Evolutionary conservation across 306 rosid genomes (phyloP), one percentile per base, ranked within the genome.

Genomic region (barrel medic (Medicago truncatula)): DNA sequence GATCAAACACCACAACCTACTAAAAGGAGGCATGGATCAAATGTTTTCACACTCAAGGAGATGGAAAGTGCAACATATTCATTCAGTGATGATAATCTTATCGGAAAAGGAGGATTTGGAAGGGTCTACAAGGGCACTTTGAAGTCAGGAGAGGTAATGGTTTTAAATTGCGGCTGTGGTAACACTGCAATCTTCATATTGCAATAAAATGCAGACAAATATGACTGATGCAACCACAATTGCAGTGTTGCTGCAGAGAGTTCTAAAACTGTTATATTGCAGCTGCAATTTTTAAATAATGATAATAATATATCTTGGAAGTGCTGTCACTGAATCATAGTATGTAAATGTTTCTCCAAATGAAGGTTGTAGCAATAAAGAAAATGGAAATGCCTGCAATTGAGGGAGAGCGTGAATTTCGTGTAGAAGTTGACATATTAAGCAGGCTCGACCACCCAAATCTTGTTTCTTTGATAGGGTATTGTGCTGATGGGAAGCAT

Each of bases 71-170:
- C 98, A 50, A 89, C 98, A 9, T 79, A 83, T 71, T 88, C 91
- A 72, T 94, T 91, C 86, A 78, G 89, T 59, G 98, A 93, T 2
- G 85, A 78, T n/a, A 91, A 94, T 82, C 81, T 94, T 4, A 84
- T 94, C 28, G 98, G 97, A 0, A 94, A 91, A 84, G 98, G 98
- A 66, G 98, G 98, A 12, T 94, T 94, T 63, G 98, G 97, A 21
- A 87, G 82, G 12, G 98, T 94, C 17, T 91, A 94, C 77, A 62
- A 74, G 7, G 98, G 96, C 21, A 86, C 82, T 84, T 74, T 94
- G 79, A 77, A 70, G 65, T 88, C 98, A 2, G 93, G 93, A 81
- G 96, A 89, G 97, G 98, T 91, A 56, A 56, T 34, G 38, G 38
- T 28, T 28, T 28, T 28, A 28, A 28, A 28, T 28, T 28, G 31